phyloP scores from a whole-genome alignment of 352 stramenopile species.

The Blastocystis sp. region DNA sequence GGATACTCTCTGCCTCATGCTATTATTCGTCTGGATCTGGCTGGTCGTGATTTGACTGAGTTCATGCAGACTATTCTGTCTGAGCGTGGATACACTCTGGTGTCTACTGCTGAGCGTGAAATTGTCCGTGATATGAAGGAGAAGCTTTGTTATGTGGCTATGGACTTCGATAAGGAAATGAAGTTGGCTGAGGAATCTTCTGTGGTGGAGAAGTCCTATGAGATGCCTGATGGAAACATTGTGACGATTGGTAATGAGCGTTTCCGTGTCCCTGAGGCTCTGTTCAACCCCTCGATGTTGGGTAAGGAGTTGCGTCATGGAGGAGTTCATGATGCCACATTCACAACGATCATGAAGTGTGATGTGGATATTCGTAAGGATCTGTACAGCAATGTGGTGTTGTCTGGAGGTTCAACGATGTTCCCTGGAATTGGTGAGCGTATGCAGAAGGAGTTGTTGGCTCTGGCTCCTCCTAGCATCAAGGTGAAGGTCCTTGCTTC shows the following conservation, averaged over 20 bases:
- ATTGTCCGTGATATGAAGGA: slow-evolving; percentile 93
- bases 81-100: slow-evolving; percentile 75
- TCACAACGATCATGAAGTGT: slow-evolving; percentile 82
- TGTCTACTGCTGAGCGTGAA: slow-evolving; percentile 77
- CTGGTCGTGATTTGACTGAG: too few relatives aligned
- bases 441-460: too few relatives aligned
- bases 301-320: slow-evolving; percentile 74
- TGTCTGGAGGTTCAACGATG: slow-evolving; percentile 89
- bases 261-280: slow-evolving; percentile 84
- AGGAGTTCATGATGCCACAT: slow-evolving; percentile 80
- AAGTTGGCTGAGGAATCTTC: slow-evolving; percentile 83
- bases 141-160: slow-evolving; percentile 85
- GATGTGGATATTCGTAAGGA: slow-evolving; percentile 84
- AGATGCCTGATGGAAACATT: slow-evolving; percentile 89
- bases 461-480: too few relatives aligned
- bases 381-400: slow-evolving; percentile 88
- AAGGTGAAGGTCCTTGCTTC: too few relatives aligned
- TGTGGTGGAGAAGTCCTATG: slow-evolving; percentile 86
- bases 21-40: too few relatives aligned
- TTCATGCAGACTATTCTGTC: slow-evolving; percentile 69
- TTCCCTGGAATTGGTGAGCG: slow-evolving; percentile 83
- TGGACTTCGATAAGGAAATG: slow-evolving; percentile 84
- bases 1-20: too few relatives aligned
- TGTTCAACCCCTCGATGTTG: slow-evolving; percentile 89
- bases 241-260: slow-evolving; percentile 90